Evolutionary conservation across 148 eudicot genomes (phyloP).

Genomic region (Amaranthus cruentus): DNA sequence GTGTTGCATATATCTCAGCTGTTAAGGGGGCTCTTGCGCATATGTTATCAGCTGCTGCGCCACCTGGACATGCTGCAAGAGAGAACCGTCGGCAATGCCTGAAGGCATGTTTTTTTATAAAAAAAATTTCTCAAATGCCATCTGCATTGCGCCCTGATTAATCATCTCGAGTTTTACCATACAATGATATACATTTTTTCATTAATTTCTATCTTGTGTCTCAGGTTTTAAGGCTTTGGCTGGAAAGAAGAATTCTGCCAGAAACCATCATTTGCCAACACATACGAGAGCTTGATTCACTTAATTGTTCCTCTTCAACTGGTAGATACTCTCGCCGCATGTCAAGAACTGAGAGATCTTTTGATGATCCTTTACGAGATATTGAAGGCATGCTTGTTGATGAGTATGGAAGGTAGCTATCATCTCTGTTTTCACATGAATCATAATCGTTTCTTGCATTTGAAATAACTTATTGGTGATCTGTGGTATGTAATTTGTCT

Average conservation of each 20-base stretch:
- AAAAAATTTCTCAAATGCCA: background rate
- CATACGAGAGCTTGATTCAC: constrained; percentile 75
- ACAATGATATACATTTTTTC: background rate
- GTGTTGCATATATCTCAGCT: constrained; percentile 64
- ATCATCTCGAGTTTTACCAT: background rate
- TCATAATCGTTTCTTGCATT: background rate
- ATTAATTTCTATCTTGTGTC: constrained; percentile 5
- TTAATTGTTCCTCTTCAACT: constrained; percentile 49
- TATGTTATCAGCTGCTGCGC: constrained; percentile 89
- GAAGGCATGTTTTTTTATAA: constrained; percentile 50
- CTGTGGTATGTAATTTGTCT: background rate
- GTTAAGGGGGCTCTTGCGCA: constrained; percentile 76
- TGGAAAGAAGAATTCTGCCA: constrained; percentile 76
- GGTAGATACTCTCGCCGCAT: constrained; percentile 60
- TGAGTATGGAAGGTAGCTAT: constrained; percentile 86
- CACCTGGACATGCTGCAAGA: constrained; percentile 75
- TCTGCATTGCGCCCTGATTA: background rate
- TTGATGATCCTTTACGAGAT: constrained; percentile 91
- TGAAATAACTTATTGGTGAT: background rate
- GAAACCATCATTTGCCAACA: constrained; percentile 71
- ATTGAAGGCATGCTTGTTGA: constrained; percentile 95
- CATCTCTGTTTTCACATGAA: background rate
- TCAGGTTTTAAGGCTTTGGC: constrained; percentile 92
- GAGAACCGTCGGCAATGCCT: constrained; percentile 94
- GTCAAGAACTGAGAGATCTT: constrained; percentile 82